Conservation (phyloP, 441 rosid species). For the Iberis amara region DNA sequence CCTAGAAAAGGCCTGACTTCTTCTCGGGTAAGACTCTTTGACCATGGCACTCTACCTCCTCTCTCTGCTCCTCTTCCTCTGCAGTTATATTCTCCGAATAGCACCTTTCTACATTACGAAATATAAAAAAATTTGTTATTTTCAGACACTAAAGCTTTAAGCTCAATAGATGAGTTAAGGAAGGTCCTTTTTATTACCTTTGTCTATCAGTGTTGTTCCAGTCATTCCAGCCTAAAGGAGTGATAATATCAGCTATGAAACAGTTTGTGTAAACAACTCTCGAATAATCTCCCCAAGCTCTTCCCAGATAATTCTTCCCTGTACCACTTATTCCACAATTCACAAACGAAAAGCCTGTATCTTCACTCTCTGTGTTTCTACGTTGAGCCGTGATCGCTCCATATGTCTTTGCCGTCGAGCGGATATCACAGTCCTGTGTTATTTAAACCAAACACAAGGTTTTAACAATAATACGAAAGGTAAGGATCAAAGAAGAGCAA, state of each 20-base stretch:
- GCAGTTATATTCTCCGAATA: slow-evolving; percentile 74
- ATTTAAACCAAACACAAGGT: neutral
- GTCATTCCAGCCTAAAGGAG: slow-evolving; percentile 85
- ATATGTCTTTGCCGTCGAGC: slow-evolving; percentile 49
- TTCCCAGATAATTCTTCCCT: slow-evolving; percentile 65
- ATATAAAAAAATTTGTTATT: neutral
- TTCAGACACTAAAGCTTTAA: slow-evolving; percentile 8
- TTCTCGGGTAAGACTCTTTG: slow-evolving; percentile 41
- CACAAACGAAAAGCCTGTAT: slow-evolving; percentile 78
- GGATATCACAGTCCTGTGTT: slow-evolving; percentile 57
- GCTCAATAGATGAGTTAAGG: too few relatives aligned
- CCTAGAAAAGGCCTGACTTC: slow-evolving; percentile 57
- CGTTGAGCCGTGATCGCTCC: slow-evolving; percentile 91
- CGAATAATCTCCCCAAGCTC: slow-evolving; percentile 92
- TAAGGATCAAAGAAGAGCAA: too few relatives aligned
- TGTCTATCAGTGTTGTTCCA: slow-evolving; percentile 60
- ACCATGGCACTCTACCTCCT: slow-evolving; percentile 64
- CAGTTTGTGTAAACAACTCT: slow-evolving; percentile 71
- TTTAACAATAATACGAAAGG: neutral
- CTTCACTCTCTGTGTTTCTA: slow-evolving; percentile 53
- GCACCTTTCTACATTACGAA: slow-evolving; percentile 49
- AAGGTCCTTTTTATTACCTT: slow-evolving; percentile 32
- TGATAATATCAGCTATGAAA: slow-evolving; percentile 48
- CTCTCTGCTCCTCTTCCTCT: slow-evolving; percentile 70
- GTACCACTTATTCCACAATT: slow-evolving; percentile 67